Evolutionary conservation across 257 asterid species (phyloP).

Genomic region (Fraxinus pennsylvanica): DNA sequence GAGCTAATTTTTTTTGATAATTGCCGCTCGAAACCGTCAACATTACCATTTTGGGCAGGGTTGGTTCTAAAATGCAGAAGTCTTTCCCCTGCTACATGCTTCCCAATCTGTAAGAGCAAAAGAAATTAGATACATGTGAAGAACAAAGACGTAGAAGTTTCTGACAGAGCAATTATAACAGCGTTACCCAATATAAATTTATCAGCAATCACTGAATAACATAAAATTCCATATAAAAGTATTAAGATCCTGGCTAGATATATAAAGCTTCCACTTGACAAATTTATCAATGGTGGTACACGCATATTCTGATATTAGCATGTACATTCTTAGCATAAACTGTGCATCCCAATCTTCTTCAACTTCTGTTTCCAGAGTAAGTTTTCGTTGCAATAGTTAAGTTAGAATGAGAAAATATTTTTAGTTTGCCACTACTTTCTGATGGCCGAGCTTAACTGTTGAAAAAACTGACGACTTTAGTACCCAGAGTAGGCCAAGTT

Average conservation of each 20-base stretch:
- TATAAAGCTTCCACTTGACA: not conserved
- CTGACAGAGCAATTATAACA: not conserved
- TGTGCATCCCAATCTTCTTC: no score
- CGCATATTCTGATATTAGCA: no score
- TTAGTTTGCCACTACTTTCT: no score
- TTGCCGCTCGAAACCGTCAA: constrained; percentile 19
- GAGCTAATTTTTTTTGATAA: constrained; percentile 24
- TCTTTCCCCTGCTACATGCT: constrained; percentile 29
- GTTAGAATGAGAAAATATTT: no score
- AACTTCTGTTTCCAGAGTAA: no score
- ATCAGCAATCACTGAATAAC: not conserved
- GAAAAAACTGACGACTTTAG: no score
- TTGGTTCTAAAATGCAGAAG: constrained; percentile 22
- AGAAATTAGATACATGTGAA: not conserved
- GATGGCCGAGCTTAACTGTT: no score
- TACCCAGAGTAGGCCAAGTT: no score
- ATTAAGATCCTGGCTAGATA: not conserved
- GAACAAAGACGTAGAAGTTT: not conserved
- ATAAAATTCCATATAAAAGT: not conserved
- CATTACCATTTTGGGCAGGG: constrained; percentile 30
- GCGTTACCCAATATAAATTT: constrained; percentile 11
- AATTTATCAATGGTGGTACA: no score
- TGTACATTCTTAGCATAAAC: no score
- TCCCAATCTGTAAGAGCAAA: constrained; percentile 27
- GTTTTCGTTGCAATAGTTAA: no score